Evolutionary conservation across 2,329 filamentous ascomycete genomes (phyloP), one percentile per base, ranked within the genome.

Genomic region (Epicoccum nigrum): DNA sequence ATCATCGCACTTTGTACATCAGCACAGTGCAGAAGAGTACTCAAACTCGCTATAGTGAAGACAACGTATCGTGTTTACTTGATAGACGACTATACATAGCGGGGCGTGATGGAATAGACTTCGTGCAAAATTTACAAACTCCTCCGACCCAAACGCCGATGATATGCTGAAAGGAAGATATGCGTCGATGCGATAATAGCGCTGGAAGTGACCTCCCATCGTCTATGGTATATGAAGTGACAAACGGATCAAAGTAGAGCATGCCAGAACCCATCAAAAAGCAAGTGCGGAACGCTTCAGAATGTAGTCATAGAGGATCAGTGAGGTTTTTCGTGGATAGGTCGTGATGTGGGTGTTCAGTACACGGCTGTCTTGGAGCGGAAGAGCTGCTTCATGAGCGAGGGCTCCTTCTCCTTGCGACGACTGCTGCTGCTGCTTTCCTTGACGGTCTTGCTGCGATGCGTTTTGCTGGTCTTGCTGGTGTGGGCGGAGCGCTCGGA

Each of bases 381-480:
- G 57, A 79, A 79, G n/a, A 79, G 60, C 63, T 73, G 74, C 50
- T 68, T 73, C 45, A 79, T 54, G 5, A 71, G 68, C 15, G 68
- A 73, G 1, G 74, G 75, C 53, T 77, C 73, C 63, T 78, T 79
- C 55, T 74, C 72, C 58, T 70, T 71, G 43, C 60, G n/a, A n/a
- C n/a, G n/a, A n/a, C n/a, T 62, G 42, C 71, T 71, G 28, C 40
- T 54, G 31, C 57, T 55, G 27, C 59, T 57, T 35, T 69, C 69
- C 15, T 65, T 69, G 34, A 51, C 55, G 3, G 53, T 64, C 51
- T 67, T 67, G 40, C 58, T 68, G 17, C 19, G 43, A 12, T 51
- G 58, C 1, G 62, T 59, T n/a, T 48, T 59, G 4, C 50, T 45
- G n/a, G 60, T 65, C 56, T 68, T 70, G 45, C 53, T 55, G 7